phyloP scores from a whole-genome alignment of 2,329 filamentous ascomycete genomes.

The Leptoxyphium fumago region DNA sequence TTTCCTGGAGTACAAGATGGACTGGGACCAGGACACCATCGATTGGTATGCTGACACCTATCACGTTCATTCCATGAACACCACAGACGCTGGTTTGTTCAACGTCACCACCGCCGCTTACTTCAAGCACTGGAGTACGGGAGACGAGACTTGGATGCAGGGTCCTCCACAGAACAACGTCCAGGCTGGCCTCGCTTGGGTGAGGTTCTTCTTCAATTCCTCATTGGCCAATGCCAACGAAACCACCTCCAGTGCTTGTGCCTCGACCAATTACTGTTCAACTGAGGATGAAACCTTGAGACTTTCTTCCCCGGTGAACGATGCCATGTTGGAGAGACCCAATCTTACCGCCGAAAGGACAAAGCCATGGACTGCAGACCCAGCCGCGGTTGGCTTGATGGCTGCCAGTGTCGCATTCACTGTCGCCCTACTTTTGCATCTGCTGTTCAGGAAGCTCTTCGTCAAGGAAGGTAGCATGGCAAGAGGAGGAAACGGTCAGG shows the following conservation, averaged over 20 bases:
- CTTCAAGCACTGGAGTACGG: slow-evolving; percentile 35
- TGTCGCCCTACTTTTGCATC: slow-evolving; percentile 4
- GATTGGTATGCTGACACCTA: slow-evolving; percentile 24
- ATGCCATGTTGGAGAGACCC: not conserved
- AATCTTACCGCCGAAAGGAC: not conserved
- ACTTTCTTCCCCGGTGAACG: slow-evolving; percentile 2
- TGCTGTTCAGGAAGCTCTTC: slow-evolving; percentile 3
- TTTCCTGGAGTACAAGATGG: slow-evolving; percentile 32
- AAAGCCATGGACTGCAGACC: slow-evolving; percentile 1
- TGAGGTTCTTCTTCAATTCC: slow-evolving; percentile 37
- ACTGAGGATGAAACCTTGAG: slow-evolving; percentile 15
- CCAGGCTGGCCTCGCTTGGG: slow-evolving; percentile 30
- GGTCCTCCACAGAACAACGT: slow-evolving; percentile 29
- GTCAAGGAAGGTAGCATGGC: not conserved
- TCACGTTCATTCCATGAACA: slow-evolving; percentile 11
- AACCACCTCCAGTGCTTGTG: slow-evolving; percentile 4
- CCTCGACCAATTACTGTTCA: slow-evolving; percentile 9
- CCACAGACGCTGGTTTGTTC: slow-evolving; percentile 22
- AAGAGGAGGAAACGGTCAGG: slow-evolving; percentile 1
- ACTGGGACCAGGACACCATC: slow-evolving; percentile 31
- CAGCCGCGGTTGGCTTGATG: slow-evolving; percentile 3
- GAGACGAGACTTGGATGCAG: slow-evolving; percentile 29
- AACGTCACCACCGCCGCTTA: slow-evolving; percentile 28
- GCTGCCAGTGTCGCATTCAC: slow-evolving; percentile 4
- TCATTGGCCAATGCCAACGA: slow-evolving; percentile 15